These are phyloP conservation scores for Syzygium grande DNA, from an alignment of 345 rosid species.

Conservation along the genomic window DNA sequence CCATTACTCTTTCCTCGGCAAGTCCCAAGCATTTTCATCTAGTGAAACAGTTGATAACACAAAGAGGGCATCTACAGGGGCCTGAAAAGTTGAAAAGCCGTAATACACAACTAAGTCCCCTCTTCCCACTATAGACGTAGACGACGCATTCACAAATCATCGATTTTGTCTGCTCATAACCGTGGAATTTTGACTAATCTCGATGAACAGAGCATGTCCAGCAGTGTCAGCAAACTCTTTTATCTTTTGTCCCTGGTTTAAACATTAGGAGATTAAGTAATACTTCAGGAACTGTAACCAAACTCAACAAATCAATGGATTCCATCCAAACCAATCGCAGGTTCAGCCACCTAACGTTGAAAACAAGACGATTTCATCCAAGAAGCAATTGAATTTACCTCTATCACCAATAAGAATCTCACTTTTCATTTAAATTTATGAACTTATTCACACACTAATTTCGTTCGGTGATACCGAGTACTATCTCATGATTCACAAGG, in stretches of 20 bases:
- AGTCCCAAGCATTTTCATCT: neutral
- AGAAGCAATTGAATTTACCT: neutral
- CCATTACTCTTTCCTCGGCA: neutral
- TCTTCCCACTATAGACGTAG: neutral
- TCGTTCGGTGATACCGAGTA: neutral
- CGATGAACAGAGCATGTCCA: neutral
- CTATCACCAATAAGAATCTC: neutral
- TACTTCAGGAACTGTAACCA: neutral
- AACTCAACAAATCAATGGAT: neutral
- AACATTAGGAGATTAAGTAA: neutral
- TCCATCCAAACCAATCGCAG: neutral
- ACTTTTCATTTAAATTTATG: neutral
- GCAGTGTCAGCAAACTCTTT: neutral
- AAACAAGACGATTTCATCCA: neutral
- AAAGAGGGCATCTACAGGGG: neutral
- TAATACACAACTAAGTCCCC: neutral
- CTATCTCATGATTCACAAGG: neutral
- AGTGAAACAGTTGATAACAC: neutral
- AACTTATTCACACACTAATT: neutral
- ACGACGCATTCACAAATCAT: neutral
- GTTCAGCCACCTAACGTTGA: neutral
- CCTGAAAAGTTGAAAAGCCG: neutral
- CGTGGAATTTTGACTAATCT: neutral
- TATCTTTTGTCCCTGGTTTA: neutral
- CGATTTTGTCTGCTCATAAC: neutral